A percentile compares a stretch with the other conserved stretches of the same genome.
These are phyloP conservation scores for Candida hispaniensis DNA, from an alignment of 805 yeast species.

Conservation along the genomic window DNA sequence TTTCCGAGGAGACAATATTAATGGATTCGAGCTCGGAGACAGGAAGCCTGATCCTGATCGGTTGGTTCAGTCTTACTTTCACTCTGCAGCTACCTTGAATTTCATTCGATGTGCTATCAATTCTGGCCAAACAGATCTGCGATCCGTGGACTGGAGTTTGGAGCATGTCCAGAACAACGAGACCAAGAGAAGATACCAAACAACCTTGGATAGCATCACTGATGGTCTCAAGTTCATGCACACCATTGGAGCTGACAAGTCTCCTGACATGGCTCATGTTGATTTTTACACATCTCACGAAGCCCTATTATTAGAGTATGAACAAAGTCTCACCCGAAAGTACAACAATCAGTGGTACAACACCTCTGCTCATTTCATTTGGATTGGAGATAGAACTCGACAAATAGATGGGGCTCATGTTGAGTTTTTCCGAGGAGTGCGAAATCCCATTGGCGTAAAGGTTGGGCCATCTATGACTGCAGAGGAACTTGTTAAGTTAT, in stretches of 20 bases:
- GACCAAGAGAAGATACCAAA: conserved; percentile 32
- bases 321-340: conserved; percentile 32
- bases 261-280: conserved; percentile 25
- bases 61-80: conserved; percentile 35
- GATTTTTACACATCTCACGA: conserved; percentile 36
- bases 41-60: conserved; percentile 34
- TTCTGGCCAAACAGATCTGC: conserved; percentile 34
- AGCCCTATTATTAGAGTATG: conserved; percentile 34
- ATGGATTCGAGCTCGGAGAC: conserved; percentile 33
- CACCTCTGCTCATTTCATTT: conserved; percentile 35
- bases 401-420: conserved; percentile 38
- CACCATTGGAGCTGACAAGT: conserved; percentile 32
- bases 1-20: conserved; percentile 36
- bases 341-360: conserved; percentile 30
- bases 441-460: conserved; percentile 36
- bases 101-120: conserved; percentile 30
- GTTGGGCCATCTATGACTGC: conserved; percentile 35
- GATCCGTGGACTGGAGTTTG: conserved; percentile 34
- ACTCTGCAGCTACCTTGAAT: conserved; percentile 37
- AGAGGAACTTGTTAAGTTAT: conserved; percentile 30
- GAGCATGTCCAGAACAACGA: conserved; percentile 32
- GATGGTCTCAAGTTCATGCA: conserved; percentile 32
- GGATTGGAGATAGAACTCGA: conserved; percentile 38
- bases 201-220: conserved; percentile 29
- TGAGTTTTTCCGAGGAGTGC: conserved; percentile 35